Conservation (phyloP, 305 asterid genomes). For the Fraxinus xanthoxyloides region DNA sequence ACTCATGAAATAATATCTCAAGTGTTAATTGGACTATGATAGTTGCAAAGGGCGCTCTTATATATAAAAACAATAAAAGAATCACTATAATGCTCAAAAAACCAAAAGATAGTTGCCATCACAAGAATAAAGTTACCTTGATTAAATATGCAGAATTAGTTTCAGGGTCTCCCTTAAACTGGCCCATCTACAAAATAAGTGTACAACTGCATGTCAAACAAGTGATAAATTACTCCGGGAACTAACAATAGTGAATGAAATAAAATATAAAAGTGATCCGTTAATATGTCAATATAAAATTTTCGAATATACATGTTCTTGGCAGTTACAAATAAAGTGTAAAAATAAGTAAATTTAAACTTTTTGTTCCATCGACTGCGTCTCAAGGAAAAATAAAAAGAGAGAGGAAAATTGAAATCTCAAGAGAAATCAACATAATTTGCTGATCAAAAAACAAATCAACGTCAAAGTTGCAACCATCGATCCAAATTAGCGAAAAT, state of each 20-base stretch:
- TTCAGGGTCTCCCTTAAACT: constrained; percentile 49
- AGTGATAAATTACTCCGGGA: constrained; percentile 48
- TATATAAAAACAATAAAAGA: constrained; percentile 12
- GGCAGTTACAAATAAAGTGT: neutral
- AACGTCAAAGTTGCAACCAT: constrained; percentile 2
- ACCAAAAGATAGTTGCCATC: constrained; percentile 4
- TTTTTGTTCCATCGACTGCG: neutral
- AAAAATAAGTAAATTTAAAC: neutral
- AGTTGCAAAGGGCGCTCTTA: neutral
- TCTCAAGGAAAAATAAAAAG: neutral
- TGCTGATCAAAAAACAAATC: neutral
- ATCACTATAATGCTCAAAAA: constrained; percentile 3
- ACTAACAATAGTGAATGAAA: constrained; percentile 15
- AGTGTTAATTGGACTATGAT: neutral
- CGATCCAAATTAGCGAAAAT: constrained; percentile 1
- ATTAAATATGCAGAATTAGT: constrained; percentile 52
- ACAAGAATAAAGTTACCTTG: constrained; percentile 49
- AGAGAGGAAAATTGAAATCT: neutral
- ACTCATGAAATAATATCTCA: constrained; percentile 24
- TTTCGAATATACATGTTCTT: neutral
- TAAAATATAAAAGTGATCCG: constrained; percentile 9
- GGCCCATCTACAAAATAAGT: constrained; percentile 79
- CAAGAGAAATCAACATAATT: neutral
- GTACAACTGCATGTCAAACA: constrained; percentile 65
- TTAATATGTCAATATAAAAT: neutral